These are phyloP conservation scores for Lepidium africanum DNA, from an alignment of 345 rosid genomes.

Conservation along the genomic window DNA sequence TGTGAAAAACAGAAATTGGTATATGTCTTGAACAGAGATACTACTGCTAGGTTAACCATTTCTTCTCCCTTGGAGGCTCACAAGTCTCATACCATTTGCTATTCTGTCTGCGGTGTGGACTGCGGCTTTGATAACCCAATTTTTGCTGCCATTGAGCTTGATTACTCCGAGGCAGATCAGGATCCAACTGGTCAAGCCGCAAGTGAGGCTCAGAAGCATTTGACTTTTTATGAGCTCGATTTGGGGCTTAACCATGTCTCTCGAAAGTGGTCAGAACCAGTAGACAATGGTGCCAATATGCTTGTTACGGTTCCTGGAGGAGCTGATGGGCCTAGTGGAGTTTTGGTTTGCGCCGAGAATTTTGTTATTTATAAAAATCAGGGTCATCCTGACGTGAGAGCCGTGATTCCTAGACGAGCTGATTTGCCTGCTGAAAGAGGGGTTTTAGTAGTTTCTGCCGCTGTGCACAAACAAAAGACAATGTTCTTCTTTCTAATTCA, in stretches of 20 bases:
- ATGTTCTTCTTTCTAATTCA: slow-evolving; percentile 94
- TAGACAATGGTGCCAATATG: slow-evolving; percentile 96
- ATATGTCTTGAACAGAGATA: slow-evolving; percentile 88
- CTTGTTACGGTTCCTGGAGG: slow-evolving; percentile 99
- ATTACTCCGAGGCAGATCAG: slow-evolving; percentile 90
- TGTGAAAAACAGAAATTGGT: slow-evolving; percentile 97
- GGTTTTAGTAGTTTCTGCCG: slow-evolving; percentile 86
- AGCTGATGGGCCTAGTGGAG: slow-evolving; percentile 95
- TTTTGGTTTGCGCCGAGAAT: slow-evolving; percentile 92
- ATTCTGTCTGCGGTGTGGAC: slow-evolving; percentile 83
- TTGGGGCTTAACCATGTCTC: slow-evolving; percentile 93
- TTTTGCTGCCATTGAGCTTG: slow-evolving; percentile 92
- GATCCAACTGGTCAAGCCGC: slow-evolving; percentile 89
- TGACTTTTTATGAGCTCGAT: slow-evolving; percentile 94
- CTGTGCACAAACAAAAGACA: slow-evolving; percentile 78
- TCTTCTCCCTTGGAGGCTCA: slow-evolving; percentile 98
- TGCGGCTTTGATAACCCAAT: slow-evolving; percentile 95
- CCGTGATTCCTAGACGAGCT: slow-evolving; percentile 85
- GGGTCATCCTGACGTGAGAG: slow-evolving; percentile 86
- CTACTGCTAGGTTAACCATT: slow-evolving; percentile 86
- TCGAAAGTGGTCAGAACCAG: slow-evolving; percentile 91
- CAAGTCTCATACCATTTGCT: slow-evolving; percentile 83
- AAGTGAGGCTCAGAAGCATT: slow-evolving; percentile 86
- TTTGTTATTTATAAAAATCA: slow-evolving; percentile 94
- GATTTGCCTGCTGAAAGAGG: slow-evolving; percentile 94